These are phyloP conservation scores for Roridomyces roridus DNA, from an alignment of 768 basidiomycete genomes.

Conservation along the genomic window DNA sequence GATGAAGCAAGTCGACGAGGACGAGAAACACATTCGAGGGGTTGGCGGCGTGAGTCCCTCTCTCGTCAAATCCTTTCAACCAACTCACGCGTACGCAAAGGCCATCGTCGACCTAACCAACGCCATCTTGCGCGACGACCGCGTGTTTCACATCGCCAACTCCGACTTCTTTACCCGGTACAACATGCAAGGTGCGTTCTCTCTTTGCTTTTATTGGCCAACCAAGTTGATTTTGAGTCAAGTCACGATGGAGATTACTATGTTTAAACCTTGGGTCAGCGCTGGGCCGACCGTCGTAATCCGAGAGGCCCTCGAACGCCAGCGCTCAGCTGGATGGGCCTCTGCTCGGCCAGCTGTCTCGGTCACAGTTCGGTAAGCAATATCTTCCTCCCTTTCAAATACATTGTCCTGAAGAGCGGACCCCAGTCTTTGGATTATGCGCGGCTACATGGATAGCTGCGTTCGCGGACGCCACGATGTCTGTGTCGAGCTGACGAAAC, in stretches of 20 bases:
- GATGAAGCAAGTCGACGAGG: neutral
- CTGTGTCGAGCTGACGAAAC: constrained; percentile 12
- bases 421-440: constrained; percentile 27
- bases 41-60: too few species aligned
- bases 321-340: constrained; percentile 22
- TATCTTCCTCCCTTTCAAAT: too few species aligned
- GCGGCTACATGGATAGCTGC: constrained; percentile 4
- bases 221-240: neutral
- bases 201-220: neutral
- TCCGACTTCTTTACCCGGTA: constrained; percentile 13
- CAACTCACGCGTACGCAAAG: too few species aligned
- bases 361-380: constrained; percentile 27
- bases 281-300: constrained; percentile 19
- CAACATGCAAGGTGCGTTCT: constrained; percentile 23
- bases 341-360: constrained; percentile 20
- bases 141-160: constrained; percentile 23
- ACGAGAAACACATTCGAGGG: too few species aligned
- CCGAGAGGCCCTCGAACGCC: constrained; percentile 21
- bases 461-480: neutral
- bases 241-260: constrained; percentile 13
- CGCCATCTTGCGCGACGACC: constrained; percentile 23
- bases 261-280: neutral
- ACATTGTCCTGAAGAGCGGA: too few species aligned
- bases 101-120: constrained; percentile 20
- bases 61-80: too few species aligned